Percentiles rank a stretch among this genome's conserved stretches.
These are phyloP conservation scores for Pyrenophora graminea DNA, from an alignment of 2,329 filamentous ascomycete genomes.

Conservation along the genomic window DNA sequence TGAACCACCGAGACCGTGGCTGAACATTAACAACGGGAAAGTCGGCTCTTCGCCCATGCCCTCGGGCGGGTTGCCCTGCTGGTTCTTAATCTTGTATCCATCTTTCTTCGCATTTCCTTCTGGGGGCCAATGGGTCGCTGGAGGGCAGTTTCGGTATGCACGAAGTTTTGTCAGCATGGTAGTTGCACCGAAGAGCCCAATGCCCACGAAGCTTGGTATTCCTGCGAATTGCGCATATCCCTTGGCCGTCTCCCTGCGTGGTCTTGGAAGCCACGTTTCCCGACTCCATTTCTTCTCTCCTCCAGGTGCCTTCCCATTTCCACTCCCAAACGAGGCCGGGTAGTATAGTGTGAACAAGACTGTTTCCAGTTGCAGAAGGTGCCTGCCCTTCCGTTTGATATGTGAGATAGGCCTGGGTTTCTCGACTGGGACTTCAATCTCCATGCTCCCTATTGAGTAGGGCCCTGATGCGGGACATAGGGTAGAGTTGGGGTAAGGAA, in stretches of 20 bases:
- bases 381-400: conserved; percentile 54
- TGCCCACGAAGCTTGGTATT: conserved; percentile 51
- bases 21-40: conserved; percentile 69
- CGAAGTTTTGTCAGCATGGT: conserved; percentile 68
- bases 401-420: conserved; percentile 55
- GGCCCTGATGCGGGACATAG: conserved; percentile 59
- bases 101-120: conserved; percentile 45
- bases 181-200: conserved; percentile 60
- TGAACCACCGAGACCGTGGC: conserved; percentile 67
- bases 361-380: conserved; percentile 60
- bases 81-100: conserved; percentile 49
- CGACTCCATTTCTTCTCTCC: conserved; percentile 55
- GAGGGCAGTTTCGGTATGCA: conserved; percentile 63
- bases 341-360: conserved; percentile 70
- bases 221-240: conserved; percentile 67
- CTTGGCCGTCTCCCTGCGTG: conserved; percentile 59
- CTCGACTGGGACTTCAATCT: conserved; percentile 58
- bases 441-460: conserved; percentile 56
- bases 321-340: conserved; percentile 56
- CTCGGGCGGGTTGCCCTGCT: conserved; percentile 46
- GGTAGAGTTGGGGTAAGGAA: conserved; percentile 50
- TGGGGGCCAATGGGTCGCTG: conserved; percentile 61
- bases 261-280: conserved; percentile 66
- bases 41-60: conserved; percentile 46
- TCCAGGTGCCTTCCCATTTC: conserved; percentile 45